Evolutionary conservation across 805 yeast genomes (phyloP).

Genomic region (Kazachstania viticola): DNA sequence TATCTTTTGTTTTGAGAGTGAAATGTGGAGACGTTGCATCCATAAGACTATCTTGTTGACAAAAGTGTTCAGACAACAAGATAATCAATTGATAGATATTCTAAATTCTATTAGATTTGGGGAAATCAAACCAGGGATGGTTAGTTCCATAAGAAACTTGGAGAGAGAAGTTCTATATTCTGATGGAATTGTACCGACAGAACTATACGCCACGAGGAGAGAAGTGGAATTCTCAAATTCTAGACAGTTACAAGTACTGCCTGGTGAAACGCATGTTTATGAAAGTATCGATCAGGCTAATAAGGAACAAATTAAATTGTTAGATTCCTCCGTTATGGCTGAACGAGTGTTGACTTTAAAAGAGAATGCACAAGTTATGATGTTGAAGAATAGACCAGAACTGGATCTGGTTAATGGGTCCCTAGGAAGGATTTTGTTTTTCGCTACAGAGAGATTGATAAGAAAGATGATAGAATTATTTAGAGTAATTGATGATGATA

Average conservation of each 20-base stretch:
- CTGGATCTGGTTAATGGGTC: constrained; percentile 76
- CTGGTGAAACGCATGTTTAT: constrained; percentile 36
- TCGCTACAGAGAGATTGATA: constrained; percentile 22
- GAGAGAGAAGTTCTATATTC: constrained; percentile 45
- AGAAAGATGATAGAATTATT: constrained; percentile 15
- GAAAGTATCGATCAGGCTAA: constrained; percentile 34
- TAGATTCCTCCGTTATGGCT: constrained; percentile 60
- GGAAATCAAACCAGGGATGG: constrained; percentile 38
- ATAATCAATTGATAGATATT: constrained; percentile 61
- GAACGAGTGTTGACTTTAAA: constrained; percentile 52
- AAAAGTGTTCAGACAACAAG: constrained; percentile 78
- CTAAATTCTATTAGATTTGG: constrained; percentile 76
- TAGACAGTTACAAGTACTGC: constrained; percentile 36
- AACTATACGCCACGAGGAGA: constrained; percentile 70
- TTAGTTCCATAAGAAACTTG: constrained; percentile 38
- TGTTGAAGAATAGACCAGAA: constrained; percentile 69
- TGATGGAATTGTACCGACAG: constrained; percentile 83
- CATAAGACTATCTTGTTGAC: constrained; percentile 57
- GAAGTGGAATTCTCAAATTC: constrained; percentile 76
- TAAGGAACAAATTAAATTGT: constrained; percentile 22
- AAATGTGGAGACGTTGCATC: constrained; percentile 55
- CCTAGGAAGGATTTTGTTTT: constrained; percentile 54
- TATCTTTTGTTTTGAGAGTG: constrained; percentile 63
- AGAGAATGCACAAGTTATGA: constrained; percentile 89
- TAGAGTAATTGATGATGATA: constrained; percentile 17